Conservation (phyloP, 805 yeast genomes). For the Ogataea methanolica region DNA sequence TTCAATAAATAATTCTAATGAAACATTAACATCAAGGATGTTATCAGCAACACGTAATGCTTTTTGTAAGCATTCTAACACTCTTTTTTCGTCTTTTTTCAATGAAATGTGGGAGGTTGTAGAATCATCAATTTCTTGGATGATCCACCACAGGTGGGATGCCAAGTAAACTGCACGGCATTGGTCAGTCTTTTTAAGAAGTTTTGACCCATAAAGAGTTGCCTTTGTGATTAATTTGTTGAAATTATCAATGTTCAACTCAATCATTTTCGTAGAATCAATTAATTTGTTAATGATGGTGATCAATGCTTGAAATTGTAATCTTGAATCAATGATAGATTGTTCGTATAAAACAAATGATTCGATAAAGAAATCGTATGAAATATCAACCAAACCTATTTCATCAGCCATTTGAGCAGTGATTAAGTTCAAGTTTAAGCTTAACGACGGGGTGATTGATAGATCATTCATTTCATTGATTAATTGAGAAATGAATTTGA, state of each 20-base stretch:
- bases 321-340: conserved; percentile 41
- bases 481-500: conserved; percentile 68
- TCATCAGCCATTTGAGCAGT: conserved; percentile 81
- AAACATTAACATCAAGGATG: conserved; percentile 75
- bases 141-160: conserved; percentile 93
- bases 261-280: conserved; percentile 37
- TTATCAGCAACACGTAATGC: conserved; percentile 88
- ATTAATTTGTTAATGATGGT: conserved; percentile 43
- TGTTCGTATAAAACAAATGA: conserved; percentile 83
- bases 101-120: conserved; percentile 21
- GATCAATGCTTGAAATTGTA: conserved; percentile 46
- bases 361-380: conserved; percentile 86
- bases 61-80: conserved; percentile 85
- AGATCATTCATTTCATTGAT: conserved; percentile 58
- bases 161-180: conserved; percentile 86
- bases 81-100: conserved; percentile 56
- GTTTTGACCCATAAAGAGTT: conserved; percentile 81
- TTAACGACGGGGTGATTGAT: conserved; percentile 26
- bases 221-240: conserved; percentile 79
- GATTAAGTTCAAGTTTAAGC: conserved; percentile 51
- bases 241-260: conserved; percentile 52
- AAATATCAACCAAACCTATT: conserved; percentile 59
- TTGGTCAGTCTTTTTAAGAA: conserved; percentile 90
- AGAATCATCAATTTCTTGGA: conserved; percentile 40
- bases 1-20: conserved; percentile 82